These are phyloP conservation scores for Chaetoceros tenuissimus DNA, from an alignment of 108 stramenopile species.

Conservation along the genomic window DNA sequence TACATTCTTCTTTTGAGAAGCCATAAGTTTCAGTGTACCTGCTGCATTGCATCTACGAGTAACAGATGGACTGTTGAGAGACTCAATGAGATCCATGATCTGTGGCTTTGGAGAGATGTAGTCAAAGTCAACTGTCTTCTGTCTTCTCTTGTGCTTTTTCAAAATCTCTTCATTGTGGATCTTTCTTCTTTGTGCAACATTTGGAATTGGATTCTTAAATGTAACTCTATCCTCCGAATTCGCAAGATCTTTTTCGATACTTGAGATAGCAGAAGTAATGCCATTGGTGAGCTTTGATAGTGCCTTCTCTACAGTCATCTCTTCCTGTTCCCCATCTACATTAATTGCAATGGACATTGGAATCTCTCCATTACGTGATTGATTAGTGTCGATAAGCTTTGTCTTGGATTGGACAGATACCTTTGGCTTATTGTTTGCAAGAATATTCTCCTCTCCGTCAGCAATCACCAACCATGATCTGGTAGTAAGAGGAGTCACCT, in stretches of 20 bases:
- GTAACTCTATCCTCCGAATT: background rate
- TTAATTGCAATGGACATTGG: no score
- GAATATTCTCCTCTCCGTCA: background rate
- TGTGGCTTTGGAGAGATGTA: slow-evolving; percentile 36
- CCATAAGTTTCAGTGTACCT: slow-evolving; percentile 70
- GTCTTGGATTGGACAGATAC: background rate
- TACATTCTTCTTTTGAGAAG: slow-evolving; percentile 38
- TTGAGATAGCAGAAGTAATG: background rate
- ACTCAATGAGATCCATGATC: slow-evolving; percentile 44
- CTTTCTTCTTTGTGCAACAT: background rate
- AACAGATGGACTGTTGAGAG: slow-evolving; percentile 34
- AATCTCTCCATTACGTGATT: no score
- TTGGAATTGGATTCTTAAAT: background rate
- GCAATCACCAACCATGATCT: background rate
- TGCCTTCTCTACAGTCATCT: background rate
- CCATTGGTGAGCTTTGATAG: background rate
- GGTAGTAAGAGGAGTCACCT: no score
- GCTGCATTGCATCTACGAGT: slow-evolving; percentile 66
- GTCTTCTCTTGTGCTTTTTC: background rate
- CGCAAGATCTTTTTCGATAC: background rate
- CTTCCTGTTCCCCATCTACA: background rate
- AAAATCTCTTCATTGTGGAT: background rate
- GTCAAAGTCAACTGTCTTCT: background rate
- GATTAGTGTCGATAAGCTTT: background rate
- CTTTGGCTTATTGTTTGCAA: background rate